These are phyloP conservation scores for Neofusicoccum kwambonambiense DNA, from an alignment of 2,329 filamentous ascomycete species.

Conservation along the genomic window DNA sequence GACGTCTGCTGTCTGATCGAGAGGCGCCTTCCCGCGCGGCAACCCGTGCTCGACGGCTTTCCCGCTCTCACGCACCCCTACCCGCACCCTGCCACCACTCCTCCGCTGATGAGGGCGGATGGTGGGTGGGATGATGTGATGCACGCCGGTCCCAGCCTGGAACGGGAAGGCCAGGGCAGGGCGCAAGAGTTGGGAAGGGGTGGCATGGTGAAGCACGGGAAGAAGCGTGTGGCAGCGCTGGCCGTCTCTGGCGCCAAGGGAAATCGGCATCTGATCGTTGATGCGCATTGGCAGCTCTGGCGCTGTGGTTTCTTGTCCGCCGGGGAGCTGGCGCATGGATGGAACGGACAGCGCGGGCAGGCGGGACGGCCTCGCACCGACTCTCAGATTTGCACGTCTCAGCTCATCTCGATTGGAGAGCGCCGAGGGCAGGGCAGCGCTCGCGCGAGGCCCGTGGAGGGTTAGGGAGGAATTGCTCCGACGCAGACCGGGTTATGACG, in stretches of 20 bases:
- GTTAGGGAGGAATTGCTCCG: background rate
- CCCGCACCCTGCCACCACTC: background rate
- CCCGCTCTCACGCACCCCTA: background rate
- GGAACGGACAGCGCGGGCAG: background rate
- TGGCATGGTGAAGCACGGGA: conserved; percentile 7
- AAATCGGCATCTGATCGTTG: conserved; percentile 1
- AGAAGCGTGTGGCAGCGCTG: background rate
- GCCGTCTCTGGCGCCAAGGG: background rate
- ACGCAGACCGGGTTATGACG: background rate
- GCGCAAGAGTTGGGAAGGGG: background rate
- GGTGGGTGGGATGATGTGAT: conserved; percentile 5
- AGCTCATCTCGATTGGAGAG: conserved; percentile 13
- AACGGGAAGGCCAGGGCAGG: background rate
- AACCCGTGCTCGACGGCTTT: background rate
- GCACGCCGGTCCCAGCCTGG: background rate
- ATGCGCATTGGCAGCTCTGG: background rate
- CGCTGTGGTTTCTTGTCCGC: background rate
- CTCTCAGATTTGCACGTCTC: conserved; percentile 11
- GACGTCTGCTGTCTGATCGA: conserved; percentile 4
- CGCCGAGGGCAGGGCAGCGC: background rate
- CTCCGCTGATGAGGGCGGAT: background rate
- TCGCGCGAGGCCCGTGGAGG: background rate
- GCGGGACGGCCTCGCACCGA: background rate
- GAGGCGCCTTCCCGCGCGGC: background rate
- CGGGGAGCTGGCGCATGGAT: background rate